These are phyloP conservation scores for Xylaria multiplex DNA, from an alignment of 2,329 filamentous ascomycete species.

Conservation along the genomic window DNA sequence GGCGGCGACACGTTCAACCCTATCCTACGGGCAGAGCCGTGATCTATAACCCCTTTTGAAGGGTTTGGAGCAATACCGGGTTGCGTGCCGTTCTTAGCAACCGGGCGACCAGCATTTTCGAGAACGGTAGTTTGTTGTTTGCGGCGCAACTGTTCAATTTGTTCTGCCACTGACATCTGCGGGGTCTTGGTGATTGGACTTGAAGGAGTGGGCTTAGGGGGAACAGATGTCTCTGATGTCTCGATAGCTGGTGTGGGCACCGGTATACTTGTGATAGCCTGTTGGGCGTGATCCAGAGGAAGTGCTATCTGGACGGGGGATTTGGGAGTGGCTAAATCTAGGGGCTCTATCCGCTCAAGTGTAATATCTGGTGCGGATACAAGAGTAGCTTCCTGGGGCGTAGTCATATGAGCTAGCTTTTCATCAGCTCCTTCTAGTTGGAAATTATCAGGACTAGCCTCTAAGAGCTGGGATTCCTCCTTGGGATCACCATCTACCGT, in stretches of 20 bases:
- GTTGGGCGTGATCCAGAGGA: constrained; percentile 29
- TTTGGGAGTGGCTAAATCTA: constrained; percentile 59
- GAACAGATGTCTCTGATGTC: constrained; percentile 32
- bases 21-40: constrained; percentile 56
- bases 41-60: constrained; percentile 47
- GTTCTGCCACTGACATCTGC: constrained; percentile 46
- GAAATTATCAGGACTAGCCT: constrained; percentile 30
- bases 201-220: constrained; percentile 37
- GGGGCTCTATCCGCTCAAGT: constrained; percentile 60
- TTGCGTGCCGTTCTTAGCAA: constrained; percentile 40
- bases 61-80: constrained; percentile 32
- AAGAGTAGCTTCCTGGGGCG: constrained; percentile 48
- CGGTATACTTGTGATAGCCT: constrained; percentile 35
- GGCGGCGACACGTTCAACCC: constrained; percentile 61
- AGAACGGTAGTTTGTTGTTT: constrained; percentile 55
- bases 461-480: constrained; percentile 38
- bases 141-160: constrained; percentile 57
- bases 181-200: constrained; percentile 27
- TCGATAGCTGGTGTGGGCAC: constrained; percentile 40
- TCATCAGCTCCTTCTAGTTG: constrained; percentile 36
- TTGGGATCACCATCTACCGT: constrained; percentile 40
- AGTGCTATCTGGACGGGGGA: constrained; percentile 44
- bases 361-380: constrained; percentile 48
- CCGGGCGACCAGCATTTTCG: constrained; percentile 45
- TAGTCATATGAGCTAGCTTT: constrained; percentile 30